Evolutionary conservation across 2,329 filamentous ascomycete genomes (phyloP).

Genomic region (Colletotrichum paranaense): DNA sequence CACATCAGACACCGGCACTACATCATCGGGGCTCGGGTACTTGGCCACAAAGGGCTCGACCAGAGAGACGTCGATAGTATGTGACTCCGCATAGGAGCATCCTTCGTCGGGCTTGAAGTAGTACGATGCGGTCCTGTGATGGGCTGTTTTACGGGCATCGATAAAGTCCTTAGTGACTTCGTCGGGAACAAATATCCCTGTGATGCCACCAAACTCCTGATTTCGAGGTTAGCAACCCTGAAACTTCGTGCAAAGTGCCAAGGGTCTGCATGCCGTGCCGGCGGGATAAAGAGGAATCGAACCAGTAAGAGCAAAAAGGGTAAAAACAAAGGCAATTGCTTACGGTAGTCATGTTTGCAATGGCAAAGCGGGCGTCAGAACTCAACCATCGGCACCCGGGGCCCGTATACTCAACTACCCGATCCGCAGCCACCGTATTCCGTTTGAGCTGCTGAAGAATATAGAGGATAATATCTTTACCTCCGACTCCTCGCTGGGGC

Average conservation of each 20-base stretch:
- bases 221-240: conserved; percentile 20
- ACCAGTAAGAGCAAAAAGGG: background rate
- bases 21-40: conserved; percentile 56
- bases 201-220: conserved; percentile 55
- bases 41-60: conserved; percentile 51
- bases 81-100: conserved; percentile 49
- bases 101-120: conserved; percentile 54
- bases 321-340: background rate
- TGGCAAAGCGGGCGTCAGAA: conserved; percentile 52
- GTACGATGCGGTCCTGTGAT: conserved; percentile 45
- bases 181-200: conserved; percentile 54
- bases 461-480: conserved; percentile 53
- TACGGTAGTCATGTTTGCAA: conserved; percentile 46
- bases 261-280: background rate
- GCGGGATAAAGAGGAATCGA: background rate
- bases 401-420: conserved; percentile 52
- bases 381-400: conserved; percentile 45
- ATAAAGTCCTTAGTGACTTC: conserved; percentile 49
- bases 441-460: conserved; percentile 50
- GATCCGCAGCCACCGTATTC: conserved; percentile 51
- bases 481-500: conserved; percentile 46
- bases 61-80: conserved; percentile 50
- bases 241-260: background rate
- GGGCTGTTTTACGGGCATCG: conserved; percentile 43
- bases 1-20: conserved; percentile 51